phyloP scores from a whole-genome alignment of 148 eudicot species.

The Vaccinium corymbosum region DNA sequence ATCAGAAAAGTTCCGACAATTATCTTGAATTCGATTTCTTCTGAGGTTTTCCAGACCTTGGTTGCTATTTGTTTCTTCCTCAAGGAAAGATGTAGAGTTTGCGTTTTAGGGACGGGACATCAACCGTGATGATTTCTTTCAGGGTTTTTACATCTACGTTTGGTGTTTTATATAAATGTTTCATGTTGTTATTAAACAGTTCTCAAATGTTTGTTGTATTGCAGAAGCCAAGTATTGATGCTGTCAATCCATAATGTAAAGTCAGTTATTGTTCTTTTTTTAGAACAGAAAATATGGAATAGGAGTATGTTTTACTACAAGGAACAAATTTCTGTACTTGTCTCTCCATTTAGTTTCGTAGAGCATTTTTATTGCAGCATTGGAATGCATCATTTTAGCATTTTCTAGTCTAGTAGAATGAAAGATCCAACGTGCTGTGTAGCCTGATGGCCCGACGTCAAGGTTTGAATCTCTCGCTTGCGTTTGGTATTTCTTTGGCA shows the following conservation, averaged over 20 bases:
- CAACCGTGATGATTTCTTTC: slow-evolving; percentile 6
- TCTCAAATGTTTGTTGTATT: slow-evolving; percentile 26
- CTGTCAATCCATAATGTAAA: slow-evolving; percentile 20
- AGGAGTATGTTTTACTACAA: not conserved
- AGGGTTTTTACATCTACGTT: slow-evolving; percentile 9
- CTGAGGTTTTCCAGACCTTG: slow-evolving; percentile 23
- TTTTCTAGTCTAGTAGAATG: not conserved
- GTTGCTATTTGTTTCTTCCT: slow-evolving; percentile 19
- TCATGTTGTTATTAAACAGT: slow-evolving; percentile 31
- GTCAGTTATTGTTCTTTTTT: slow-evolving; percentile 3
- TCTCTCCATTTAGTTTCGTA: not conserved
- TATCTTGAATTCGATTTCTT: slow-evolving; percentile 96
- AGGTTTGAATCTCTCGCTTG: not conserved
- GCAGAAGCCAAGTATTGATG: slow-evolving; percentile 19
- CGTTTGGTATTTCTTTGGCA: no score
- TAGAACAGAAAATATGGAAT: not conserved
- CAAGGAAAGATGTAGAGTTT: slow-evolving; percentile 16
- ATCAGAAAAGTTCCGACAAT: slow-evolving; percentile 67
- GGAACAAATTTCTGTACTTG: not conserved
- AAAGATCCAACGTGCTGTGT: no score
- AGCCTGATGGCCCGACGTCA: not conserved
- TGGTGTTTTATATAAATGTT: slow-evolving; percentile 18
- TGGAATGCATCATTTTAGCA: not conserved
- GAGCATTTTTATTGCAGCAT: not conserved
- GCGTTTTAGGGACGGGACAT: slow-evolving; percentile 12